Percentiles rank a stretch among this genome's conserved stretches.
Evolutionary conservation across 1,284 basidiomycete species (phyloP).

Genomic region (Irpex rosettiformis): DNA sequence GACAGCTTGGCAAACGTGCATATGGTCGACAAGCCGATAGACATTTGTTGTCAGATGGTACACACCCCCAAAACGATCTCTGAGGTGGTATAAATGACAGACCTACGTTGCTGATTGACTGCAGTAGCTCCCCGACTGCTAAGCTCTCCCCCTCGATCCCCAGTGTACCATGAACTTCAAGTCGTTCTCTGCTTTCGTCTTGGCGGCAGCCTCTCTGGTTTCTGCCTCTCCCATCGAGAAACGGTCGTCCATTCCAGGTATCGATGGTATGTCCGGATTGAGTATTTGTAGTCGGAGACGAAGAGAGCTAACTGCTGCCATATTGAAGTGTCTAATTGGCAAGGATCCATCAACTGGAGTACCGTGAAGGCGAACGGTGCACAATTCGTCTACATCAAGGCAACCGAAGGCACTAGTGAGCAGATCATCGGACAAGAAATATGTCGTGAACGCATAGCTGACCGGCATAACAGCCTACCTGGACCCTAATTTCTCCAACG

Average conservation of each 20-base stretch:
- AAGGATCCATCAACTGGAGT: constrained; percentile 51
- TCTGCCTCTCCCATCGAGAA: constrained; percentile 9
- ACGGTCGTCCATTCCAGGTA: constrained; percentile 10
- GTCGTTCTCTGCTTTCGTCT: constrained; percentile 1
- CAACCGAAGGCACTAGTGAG: constrained; percentile 61
- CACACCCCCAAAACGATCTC: not conserved
- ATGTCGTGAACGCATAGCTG: not conserved
- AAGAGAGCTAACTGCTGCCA: constrained; percentile 23
- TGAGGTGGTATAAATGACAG: not conserved
- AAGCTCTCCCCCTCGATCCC: not conserved
- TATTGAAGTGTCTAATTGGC: constrained; percentile 46
- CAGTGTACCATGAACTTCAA: not conserved
- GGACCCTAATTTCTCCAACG: constrained; percentile 39
- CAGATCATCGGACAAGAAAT: constrained; percentile 2
- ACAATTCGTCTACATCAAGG: constrained; percentile 65
- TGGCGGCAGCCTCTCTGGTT: constrained; percentile 5
- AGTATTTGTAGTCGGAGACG: not conserved
- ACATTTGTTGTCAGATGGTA: not conserved
- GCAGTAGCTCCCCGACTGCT: not conserved
- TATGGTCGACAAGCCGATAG: not conserved
- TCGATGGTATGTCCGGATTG: constrained; percentile 7
- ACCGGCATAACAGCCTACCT: constrained; percentile 28
- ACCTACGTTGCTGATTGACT: not conserved
- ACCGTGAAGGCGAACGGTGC: constrained; percentile 54
- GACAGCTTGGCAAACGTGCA: constrained; percentile 5